Conservation (phyloP, 208 protist genomes). For the Acanthamoeba quina region DNA sequence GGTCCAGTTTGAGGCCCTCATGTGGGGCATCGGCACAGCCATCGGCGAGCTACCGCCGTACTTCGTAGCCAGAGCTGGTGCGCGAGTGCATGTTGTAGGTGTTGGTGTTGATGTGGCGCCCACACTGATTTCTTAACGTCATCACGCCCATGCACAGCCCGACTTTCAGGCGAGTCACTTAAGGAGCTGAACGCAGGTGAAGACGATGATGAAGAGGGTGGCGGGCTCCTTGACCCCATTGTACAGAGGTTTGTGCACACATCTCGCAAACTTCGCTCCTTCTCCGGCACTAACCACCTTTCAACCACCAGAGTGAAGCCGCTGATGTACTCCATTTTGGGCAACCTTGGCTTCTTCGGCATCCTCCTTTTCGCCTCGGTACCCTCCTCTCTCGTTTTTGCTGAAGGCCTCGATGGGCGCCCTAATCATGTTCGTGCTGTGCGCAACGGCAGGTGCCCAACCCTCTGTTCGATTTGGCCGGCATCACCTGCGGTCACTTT, state of each 20-base stretch:
- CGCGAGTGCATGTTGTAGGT: too few relatives aligned
- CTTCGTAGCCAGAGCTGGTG: constrained; percentile 93
- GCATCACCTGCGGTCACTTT: constrained; percentile 97
- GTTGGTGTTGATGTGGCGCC: too few relatives aligned
- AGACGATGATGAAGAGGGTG: constrained; percentile 1
- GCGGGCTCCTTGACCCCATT: not conserved
- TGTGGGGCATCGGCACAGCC: constrained; percentile 97
- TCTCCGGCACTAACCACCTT: too few relatives aligned
- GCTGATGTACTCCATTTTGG: constrained; percentile 57
- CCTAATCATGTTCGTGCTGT: constrained; percentile 86
- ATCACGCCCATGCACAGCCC: not conserved
- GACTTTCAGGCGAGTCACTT: constrained; percentile 2
- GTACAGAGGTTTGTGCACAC: not conserved
- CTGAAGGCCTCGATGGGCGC: not conserved
- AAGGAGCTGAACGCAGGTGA: constrained; percentile 6
- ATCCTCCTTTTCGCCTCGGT: constrained; percentile 94
- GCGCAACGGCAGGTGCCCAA: constrained; percentile 94
- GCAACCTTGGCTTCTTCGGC: constrained; percentile 95
- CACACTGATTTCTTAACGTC: too few relatives aligned
- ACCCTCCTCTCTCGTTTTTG: not conserved
- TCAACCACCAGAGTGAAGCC: not conserved
- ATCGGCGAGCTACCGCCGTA: constrained; percentile 98
- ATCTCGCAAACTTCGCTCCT: too few relatives aligned
- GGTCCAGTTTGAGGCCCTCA: constrained; percentile 89
- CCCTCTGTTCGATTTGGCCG: constrained; percentile 97